These are phyloP conservation scores for Carpinus viminea DNA, from an alignment of 306 rosid species.

Conservation along the genomic window DNA sequence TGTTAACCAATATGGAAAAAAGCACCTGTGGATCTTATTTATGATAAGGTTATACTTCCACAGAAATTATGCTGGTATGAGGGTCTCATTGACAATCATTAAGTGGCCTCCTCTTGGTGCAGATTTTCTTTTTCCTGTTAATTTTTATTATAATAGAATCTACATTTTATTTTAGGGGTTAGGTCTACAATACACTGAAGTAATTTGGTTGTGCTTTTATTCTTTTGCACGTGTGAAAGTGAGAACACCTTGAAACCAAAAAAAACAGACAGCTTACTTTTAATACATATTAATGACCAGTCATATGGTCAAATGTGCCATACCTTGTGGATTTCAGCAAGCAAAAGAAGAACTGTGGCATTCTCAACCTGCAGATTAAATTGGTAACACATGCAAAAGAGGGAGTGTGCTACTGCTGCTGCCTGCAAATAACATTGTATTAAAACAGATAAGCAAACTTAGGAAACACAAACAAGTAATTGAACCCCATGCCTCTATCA, in stretches of 20 bases:
- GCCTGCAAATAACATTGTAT: slow-evolving; percentile 53
- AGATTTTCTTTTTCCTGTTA: background rate
- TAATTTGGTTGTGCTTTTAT: background rate
- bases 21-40: background rate
- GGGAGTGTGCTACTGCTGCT: slow-evolving; percentile 90
- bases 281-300: slow-evolving; percentile 11
- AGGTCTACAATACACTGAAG: background rate
- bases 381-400: slow-evolving; percentile 91
- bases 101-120: background rate
- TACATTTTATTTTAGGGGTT: background rate
- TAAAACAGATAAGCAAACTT: slow-evolving; percentile 20
- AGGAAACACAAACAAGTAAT: slow-evolving; percentile 9
- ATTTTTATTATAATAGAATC: background rate
- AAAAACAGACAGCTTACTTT: background rate
- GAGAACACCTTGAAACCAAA: background rate
- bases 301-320: slow-evolving; percentile 13
- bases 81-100: slow-evolving; percentile 4
- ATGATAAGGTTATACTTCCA: background rate
- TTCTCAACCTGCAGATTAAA: slow-evolving; percentile 93
- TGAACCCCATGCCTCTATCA: background rate
- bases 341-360: slow-evolving; percentile 92
- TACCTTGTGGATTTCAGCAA: slow-evolving; percentile 98
- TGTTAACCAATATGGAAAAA: background rate
- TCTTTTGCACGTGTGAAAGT: background rate
- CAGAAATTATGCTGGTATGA: background rate